phyloP scores from a whole-genome alignment of 73 alveolate genomes.

The Vitrella brassicaformis region DNA sequence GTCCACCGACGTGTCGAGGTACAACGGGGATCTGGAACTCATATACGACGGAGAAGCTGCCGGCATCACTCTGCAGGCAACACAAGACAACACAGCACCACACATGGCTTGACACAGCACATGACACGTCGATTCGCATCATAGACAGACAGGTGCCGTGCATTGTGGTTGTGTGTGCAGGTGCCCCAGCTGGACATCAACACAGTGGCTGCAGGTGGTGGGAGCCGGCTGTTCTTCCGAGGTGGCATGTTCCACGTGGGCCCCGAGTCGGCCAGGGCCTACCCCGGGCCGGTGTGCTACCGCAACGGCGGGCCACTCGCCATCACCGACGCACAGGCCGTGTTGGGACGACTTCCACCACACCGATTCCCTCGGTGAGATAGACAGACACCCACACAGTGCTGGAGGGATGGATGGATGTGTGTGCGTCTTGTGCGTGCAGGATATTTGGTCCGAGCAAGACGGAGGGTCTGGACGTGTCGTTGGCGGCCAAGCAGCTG shows the following conservation, averaged over 20 bases:
- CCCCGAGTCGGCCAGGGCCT: constrained; percentile 78
- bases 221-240: constrained; percentile 57
- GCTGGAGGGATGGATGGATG: background rate
- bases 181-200: constrained; percentile 70
- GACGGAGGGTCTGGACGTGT: constrained; percentile 45
- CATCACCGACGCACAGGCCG: constrained; percentile 72
- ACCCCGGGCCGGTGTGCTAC: constrained; percentile 87
- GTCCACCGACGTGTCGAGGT: constrained; percentile 78
- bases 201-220: constrained; percentile 93
- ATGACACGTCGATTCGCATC: too few species aligned
- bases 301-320: constrained; percentile 57
- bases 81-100: too few species aligned
- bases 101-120: too few species aligned
- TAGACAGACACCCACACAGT: background rate
- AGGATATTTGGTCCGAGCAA: constrained; percentile 63
- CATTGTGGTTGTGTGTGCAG: constrained; percentile 44
- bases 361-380: constrained; percentile 69
- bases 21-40: constrained; percentile 9
- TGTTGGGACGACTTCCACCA: constrained; percentile 63
- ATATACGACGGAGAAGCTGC: constrained; percentile 23
- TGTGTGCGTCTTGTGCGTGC: too few species aligned
- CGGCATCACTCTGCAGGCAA: constrained; percentile 1
- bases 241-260: constrained; percentile 74
- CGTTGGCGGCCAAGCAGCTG: constrained; percentile 37
- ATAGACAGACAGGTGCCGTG: too few species aligned